Conservation (phyloP, 345 rosid species). For the Stellera chamaejasme region DNA sequence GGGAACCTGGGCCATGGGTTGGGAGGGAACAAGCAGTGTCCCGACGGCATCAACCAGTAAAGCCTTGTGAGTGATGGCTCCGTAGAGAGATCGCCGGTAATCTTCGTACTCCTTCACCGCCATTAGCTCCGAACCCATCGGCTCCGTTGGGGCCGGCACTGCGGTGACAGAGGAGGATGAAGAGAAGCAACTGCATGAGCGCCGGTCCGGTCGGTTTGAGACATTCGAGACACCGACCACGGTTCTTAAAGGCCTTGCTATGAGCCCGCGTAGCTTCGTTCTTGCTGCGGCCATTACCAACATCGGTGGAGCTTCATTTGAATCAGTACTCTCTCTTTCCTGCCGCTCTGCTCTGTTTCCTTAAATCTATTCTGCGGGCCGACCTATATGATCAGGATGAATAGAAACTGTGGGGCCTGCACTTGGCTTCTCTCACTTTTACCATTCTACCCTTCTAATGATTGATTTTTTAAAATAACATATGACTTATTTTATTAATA, state of each 20-base stretch:
- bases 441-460: too few relatives aligned
- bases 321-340: neutral
- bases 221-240: neutral
- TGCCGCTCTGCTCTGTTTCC: neutral
- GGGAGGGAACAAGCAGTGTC: constrained; percentile 90
- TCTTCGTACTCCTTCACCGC: constrained; percentile 77
- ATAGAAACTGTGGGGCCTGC: too few relatives aligned
- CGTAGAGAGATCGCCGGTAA: constrained; percentile 75
- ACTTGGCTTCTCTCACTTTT: too few relatives aligned
- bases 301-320: constrained; percentile 7
- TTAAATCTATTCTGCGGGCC: too few relatives aligned
- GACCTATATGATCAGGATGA: too few relatives aligned
- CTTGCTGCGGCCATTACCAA: constrained; percentile 22
- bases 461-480: too few relatives aligned
- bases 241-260: constrained; percentile 3
- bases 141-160: constrained; percentile 22
- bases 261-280: constrained; percentile 17
- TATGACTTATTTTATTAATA: too few relatives aligned
- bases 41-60: constrained; percentile 93
- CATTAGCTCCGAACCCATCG: constrained; percentile 22
- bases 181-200: constrained; percentile 20
- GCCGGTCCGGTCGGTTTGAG: constrained; percentile 7
- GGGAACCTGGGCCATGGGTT: constrained; percentile 88
- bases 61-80: constrained; percentile 78
- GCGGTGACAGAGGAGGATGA: constrained; percentile 29